Evolutionary conservation across 352 stramenopile species (phyloP).

Genomic region (Pythium monospermum): DNA sequence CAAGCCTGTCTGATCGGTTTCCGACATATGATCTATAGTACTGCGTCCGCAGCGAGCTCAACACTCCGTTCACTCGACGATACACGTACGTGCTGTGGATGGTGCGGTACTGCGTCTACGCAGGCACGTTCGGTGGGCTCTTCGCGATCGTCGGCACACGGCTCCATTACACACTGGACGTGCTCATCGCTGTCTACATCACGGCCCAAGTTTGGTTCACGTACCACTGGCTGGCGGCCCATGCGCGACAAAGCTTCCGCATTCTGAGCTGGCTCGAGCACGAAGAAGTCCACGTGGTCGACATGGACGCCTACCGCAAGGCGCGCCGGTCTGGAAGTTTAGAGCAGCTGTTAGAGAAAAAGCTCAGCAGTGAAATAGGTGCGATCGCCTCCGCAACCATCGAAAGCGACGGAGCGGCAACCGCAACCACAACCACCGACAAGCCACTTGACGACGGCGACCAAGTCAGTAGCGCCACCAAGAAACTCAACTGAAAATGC

Average conservation of each 20-base stretch:
- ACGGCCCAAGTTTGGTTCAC: constrained; percentile 80
- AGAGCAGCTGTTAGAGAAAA: constrained; percentile 21
- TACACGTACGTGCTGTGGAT: constrained; percentile 73
- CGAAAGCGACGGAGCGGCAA: too few relatives aligned
- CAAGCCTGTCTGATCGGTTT: background rate
- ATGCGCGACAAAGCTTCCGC: constrained; percentile 54
- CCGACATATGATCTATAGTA: constrained; percentile 49
- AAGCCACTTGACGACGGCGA: too few relatives aligned
- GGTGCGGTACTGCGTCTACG: constrained; percentile 77
- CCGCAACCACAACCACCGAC: too few relatives aligned
- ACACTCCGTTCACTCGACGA: constrained; percentile 80
- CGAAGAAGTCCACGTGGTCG: constrained; percentile 74
- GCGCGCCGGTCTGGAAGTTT: constrained; percentile 52
- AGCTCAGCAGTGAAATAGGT: constrained; percentile 10
- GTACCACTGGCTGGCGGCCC: constrained; percentile 74
- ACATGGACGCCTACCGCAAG: constrained; percentile 74
- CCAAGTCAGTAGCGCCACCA: too few relatives aligned
- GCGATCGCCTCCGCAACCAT: too few relatives aligned
- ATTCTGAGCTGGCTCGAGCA: constrained; percentile 81
- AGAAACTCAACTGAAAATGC: constrained; percentile 4
- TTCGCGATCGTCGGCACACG: constrained; percentile 84
- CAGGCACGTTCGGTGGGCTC: constrained; percentile 48
- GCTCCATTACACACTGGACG: constrained; percentile 84
- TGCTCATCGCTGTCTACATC: constrained; percentile 86
- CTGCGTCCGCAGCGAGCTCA: constrained; percentile 70